Base-by-base conservation (phyloP, 2,329 filamentous ascomycete species). In the Esteya vermicola region DNA sequence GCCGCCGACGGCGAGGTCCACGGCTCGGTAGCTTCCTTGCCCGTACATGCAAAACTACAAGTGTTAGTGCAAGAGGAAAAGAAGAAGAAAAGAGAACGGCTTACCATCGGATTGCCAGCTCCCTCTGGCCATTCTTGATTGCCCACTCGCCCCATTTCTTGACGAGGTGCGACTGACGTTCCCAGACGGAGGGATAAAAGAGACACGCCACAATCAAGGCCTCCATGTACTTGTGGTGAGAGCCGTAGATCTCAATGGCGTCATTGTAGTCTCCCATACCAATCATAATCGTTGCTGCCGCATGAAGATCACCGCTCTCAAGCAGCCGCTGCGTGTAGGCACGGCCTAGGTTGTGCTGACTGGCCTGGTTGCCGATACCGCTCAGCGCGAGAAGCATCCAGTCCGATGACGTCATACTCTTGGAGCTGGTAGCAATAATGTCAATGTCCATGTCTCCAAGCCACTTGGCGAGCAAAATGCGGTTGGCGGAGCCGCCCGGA, bases 321-420 rank as follows among this genome's bases (percentile, higher is more conserved):
- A 98, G 70, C 1, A 98, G 68, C 37, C 86, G 78, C 57, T 94
- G 88, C 1, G 94, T 85, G 50, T 94, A 94, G 4, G 85, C 80
- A 43, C 89, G 81, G 1, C 85, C 86, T 14, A 96, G 75, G 56
- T 93, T 93, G 55, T 93, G 88, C 51, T 93, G 84, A 1, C 85
- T 85, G 28, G 75, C 68, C 45, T 76, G 67, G 3, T 77, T 73
- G 38, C 83, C 85, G 60, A 96, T 93, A 31, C 85, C 83, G 53
- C 85, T 93, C 38, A 98, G 62, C 10, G 91, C 89, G 27, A 98
- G 65, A 43, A 96, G 63, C 85, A 98, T 95, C 91, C 91, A 98
- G 58, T 96, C 91, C 0, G 85, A 84, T 3, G 83, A 85, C 9
- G 85, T 89, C 72, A 91, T 88, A n/a, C 84, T 81, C 48, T 89